Conservation (phyloP, 2,329 filamentous ascomycete genomes). For the Neofusicoccum cordaticola region DNA sequence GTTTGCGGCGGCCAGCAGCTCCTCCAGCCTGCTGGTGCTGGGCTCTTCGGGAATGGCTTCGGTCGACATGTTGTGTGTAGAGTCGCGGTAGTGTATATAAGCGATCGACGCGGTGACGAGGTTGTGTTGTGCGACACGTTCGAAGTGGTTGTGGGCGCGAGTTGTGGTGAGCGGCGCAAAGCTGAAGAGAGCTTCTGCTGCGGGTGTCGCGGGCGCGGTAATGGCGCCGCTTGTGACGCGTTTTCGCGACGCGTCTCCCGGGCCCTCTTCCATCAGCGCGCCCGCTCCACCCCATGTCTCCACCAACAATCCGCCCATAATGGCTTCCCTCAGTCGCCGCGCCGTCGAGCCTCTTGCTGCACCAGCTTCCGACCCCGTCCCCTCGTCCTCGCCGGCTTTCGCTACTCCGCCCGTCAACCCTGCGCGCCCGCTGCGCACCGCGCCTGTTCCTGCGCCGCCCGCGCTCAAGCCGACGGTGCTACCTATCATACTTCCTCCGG, state of each 20-base stretch:
- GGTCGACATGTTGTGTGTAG: background rate
- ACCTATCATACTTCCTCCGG: conserved; percentile 83
- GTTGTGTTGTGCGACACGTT: background rate
- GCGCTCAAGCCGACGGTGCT: conserved; percentile 63
- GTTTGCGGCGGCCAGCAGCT: conserved; percentile 76
- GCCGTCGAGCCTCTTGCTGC: background rate
- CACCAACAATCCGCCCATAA: conserved; percentile 1
- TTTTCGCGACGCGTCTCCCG: conserved; percentile 17
- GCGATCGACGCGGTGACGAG: background rate
- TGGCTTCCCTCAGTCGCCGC: conserved; percentile 10
- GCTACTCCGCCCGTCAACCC: conserved; percentile 76
- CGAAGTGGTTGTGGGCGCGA: background rate
- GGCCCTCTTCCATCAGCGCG: background rate
- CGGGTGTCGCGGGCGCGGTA: background rate
- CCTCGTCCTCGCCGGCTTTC: conserved; percentile 88
- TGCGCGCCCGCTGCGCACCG: conserved; percentile 54
- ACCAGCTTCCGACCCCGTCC: conserved; percentile 56
- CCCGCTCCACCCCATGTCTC: conserved; percentile 6
- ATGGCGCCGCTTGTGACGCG: conserved; percentile 7
- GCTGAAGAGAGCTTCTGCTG: background rate
- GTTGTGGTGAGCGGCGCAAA: background rate
- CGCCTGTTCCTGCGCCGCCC: conserved; percentile 44
- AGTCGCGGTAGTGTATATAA: background rate
- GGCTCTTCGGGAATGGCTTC: conserved; percentile 27
- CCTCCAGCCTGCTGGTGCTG: conserved; percentile 65